Base-by-base conservation (phyloP, 1,284 basidiomycete species). In the Puccinia coronata region DNA sequence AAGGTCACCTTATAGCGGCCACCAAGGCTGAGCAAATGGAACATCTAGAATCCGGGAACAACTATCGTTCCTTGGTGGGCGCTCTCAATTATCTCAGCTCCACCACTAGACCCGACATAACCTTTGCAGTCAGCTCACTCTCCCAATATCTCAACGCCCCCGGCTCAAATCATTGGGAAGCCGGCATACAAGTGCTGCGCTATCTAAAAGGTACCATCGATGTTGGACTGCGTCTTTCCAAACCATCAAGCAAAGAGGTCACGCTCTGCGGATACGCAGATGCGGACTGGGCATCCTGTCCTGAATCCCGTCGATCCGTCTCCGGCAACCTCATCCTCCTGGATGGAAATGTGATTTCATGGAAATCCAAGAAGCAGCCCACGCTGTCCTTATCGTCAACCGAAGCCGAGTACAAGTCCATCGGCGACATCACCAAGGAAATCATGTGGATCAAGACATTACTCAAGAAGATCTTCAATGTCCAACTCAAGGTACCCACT, bases 371-470 rank as follows among this genome's bases (percentile, higher is more conserved):
- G 61, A 86, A 87, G 51, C 88, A 89, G 82, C 59, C 82, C 1
- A 85, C 85, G 0, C 84, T 87, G 6, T 84, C 87, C 2, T 79
- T 83, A 0, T 89, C 87, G 0, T 86, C 87, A 0, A 84, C 84
- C 0, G 88, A 88, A 70, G 86, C 89, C 0, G 88, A 89, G 81
- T 89, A 88, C 80, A 85, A 88, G n/a, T 87, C 87, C 1, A 83
- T 86, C 36, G 82, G 84, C 88, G 91, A 90, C 87, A 89, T 86
- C 0, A 84, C 84, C 4, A 84, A 84, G 39, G 87, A 89, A 81
- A 82, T 85, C 3, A 51, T 47, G 43, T 47, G 43, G 43, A 47
- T 47, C 43, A 47, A 47, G 43, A 47, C 43, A 8, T 16, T 47
- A 86, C 34, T 36, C 61, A 28, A 65, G 34, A 36, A 65, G 9